These are phyloP conservation scores for Sclerotinia minor DNA, from an alignment of 2,329 filamentous ascomycete genomes.

Conservation along the genomic window DNA sequence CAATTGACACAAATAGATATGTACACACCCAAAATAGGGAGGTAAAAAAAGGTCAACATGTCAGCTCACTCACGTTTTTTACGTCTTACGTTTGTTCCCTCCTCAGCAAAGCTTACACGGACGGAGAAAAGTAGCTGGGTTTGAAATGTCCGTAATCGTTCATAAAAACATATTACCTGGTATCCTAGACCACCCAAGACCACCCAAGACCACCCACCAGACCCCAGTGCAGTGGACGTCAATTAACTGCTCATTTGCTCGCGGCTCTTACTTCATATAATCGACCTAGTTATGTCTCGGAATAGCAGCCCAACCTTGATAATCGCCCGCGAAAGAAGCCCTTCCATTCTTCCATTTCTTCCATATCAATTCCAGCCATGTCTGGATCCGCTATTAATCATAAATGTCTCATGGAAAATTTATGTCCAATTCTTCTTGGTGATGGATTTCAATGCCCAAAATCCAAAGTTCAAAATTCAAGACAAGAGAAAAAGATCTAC, in stretches of 20 bases:
- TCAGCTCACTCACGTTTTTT: constrained; percentile 18
- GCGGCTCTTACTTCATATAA: constrained; percentile 17
- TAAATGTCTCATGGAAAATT: constrained; percentile 1
- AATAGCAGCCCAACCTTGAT: neutral
- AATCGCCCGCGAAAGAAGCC: constrained; percentile 10
- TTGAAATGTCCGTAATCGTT: neutral
- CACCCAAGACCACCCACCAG: neutral
- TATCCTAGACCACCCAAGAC: neutral
- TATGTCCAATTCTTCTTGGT: constrained; percentile 8
- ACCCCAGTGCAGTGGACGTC: neutral
- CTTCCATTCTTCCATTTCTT: constrained; percentile 18
- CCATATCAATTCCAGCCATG: constrained; percentile 5
- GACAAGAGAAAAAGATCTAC: neutral
- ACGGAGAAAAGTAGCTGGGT: constrained; percentile 2
- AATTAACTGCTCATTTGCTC: constrained; percentile 12
- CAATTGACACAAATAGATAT: constrained; percentile 11
- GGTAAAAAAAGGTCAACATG: neutral
- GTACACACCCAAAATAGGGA: neutral
- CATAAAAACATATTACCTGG: neutral
- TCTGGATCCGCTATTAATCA: constrained; percentile 17
- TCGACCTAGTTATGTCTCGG: constrained; percentile 9
- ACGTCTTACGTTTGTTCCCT: too few relatives aligned
- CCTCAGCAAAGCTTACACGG: neutral
- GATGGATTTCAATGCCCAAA: neutral
- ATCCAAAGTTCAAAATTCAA: neutral